These are phyloP conservation scores for Pestalotiopsis sp. DNA, from an alignment of 2,329 filamentous ascomycete genomes.

Conservation along the genomic window DNA sequence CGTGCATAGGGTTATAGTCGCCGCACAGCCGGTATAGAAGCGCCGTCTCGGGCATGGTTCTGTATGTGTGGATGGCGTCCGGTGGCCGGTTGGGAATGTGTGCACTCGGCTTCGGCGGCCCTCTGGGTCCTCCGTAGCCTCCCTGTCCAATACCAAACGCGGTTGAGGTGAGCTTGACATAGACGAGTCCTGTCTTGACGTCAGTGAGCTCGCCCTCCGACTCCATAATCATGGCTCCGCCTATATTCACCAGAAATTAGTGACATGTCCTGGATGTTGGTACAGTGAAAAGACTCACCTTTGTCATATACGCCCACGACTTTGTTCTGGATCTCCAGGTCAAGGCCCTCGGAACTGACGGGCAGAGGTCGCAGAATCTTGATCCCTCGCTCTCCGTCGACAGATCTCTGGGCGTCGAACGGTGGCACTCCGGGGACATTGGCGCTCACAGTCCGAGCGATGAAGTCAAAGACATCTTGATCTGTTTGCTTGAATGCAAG, in stretches of 20 bases:
- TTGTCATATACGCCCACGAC: conserved; percentile 50
- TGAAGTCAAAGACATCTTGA: conserved; percentile 32
- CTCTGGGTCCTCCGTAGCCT: conserved; percentile 45
- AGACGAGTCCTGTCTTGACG: conserved; percentile 37
- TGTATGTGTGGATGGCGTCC: conserved; percentile 38
- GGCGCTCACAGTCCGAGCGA: conserved; percentile 32
- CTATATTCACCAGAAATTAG: neutral
- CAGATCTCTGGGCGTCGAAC: conserved; percentile 42
- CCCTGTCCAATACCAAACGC: conserved; percentile 49
- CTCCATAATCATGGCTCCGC: conserved; percentile 44
- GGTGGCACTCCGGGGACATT: conserved; percentile 40
- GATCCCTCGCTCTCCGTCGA: conserved; percentile 44
- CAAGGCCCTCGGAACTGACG: conserved; percentile 29
- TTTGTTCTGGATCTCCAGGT: conserved; percentile 35
- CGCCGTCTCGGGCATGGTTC: conserved; percentile 40
- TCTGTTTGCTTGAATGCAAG: conserved; percentile 47
- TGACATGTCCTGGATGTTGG: neutral
- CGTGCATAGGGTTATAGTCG: conserved; percentile 45
- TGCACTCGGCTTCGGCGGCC: conserved; percentile 33
- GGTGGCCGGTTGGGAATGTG: conserved; percentile 35
- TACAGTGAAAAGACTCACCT: conserved; percentile 19
- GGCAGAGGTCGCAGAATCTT: conserved; percentile 40
- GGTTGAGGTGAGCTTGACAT: conserved; percentile 39
- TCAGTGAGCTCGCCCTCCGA: conserved; percentile 42
- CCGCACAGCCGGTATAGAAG: conserved; percentile 48